Evolutionary conservation across 768 basidiomycete genomes (phyloP).

Genomic region (Pleurotus pulmonarius): DNA sequence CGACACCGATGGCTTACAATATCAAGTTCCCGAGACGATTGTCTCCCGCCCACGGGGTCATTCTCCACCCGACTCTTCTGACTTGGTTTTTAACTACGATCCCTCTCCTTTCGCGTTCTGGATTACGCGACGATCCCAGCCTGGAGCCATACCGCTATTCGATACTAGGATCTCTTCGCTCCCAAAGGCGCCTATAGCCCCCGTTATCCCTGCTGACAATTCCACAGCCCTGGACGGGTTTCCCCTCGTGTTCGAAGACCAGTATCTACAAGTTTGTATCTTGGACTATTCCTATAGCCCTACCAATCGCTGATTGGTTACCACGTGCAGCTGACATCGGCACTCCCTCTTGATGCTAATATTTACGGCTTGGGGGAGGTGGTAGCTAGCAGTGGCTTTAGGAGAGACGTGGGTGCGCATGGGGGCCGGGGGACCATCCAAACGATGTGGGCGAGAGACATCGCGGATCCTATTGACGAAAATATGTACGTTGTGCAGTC

Average conservation of each 20-base stretch:
- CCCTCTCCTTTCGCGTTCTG: conserved; percentile 71
- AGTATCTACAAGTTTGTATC: conserved; percentile 61
- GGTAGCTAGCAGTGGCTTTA: conserved; percentile 63
- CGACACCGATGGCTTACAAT: conserved; percentile 60
- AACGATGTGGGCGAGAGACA: conserved; percentile 65
- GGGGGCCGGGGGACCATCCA: conserved; percentile 55
- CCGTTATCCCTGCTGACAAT: conserved; percentile 46
- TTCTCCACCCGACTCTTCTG: conserved; percentile 37
- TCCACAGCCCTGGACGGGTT: conserved; percentile 60
- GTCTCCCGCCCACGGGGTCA: conserved; percentile 33
- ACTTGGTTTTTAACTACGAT: conserved; percentile 68
- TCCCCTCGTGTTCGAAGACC: conserved; percentile 74
- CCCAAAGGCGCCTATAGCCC: conserved; percentile 55
- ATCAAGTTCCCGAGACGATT: conserved; percentile 55
- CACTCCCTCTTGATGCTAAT: conserved; percentile 63
- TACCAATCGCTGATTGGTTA: background rate
- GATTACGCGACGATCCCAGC: conserved; percentile 67
- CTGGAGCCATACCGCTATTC: conserved; percentile 54
- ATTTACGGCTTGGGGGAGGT: conserved; percentile 80
- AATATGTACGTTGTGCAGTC: conserved; percentile 48
- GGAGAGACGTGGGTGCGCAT: conserved; percentile 51
- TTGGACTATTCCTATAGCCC: background rate
- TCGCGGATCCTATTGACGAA: conserved; percentile 58
- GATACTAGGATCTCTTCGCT: conserved; percentile 66
- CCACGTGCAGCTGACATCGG: conserved; percentile 49